Conservation (phyloP, 164 flowering plant species). For the Liquidambar formosana region DNA sequence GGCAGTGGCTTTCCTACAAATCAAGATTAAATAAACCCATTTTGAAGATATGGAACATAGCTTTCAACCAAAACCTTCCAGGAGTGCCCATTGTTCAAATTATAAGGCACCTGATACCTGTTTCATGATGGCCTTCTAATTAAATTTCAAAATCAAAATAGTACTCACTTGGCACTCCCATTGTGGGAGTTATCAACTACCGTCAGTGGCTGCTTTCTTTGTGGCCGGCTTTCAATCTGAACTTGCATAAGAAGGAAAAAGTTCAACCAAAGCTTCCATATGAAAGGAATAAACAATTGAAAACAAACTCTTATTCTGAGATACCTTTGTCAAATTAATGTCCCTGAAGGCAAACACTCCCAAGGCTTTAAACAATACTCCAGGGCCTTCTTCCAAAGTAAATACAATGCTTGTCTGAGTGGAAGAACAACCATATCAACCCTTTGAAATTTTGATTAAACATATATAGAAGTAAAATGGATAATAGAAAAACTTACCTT, state of each 20-base stretch:
- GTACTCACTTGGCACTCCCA: conserved; percentile 43
- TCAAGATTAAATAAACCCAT: too few relatives aligned
- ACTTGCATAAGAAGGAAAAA: neutral
- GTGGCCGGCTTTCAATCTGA: conserved; percentile 56
- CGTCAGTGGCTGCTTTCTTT: conserved; percentile 39
- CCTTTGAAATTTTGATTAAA: neutral
- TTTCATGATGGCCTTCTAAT: too few relatives aligned
- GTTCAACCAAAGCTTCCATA: neutral
- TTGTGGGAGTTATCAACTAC: conserved; percentile 41
- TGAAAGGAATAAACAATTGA: neutral
- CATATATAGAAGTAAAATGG: neutral
- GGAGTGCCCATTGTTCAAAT: too few relatives aligned
- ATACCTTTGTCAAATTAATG: conserved; percentile 47
- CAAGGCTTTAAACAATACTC: conserved; percentile 51
- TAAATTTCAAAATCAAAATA: neutral
- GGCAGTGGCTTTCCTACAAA: too few relatives aligned
- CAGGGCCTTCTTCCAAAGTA: conserved; percentile 51
- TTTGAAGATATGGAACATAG: too few relatives aligned
- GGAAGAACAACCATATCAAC: neutral
- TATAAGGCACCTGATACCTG: too few relatives aligned
- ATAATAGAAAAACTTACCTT: conserved; percentile 21
- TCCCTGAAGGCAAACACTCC: conserved; percentile 49
- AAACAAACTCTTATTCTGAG: neutral
- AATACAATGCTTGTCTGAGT: conserved; percentile 55
- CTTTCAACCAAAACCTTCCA: too few relatives aligned